Base-by-base conservation (phyloP, 2,329 filamentous ascomycete genomes). In the Ophiostoma populinum region DNA sequence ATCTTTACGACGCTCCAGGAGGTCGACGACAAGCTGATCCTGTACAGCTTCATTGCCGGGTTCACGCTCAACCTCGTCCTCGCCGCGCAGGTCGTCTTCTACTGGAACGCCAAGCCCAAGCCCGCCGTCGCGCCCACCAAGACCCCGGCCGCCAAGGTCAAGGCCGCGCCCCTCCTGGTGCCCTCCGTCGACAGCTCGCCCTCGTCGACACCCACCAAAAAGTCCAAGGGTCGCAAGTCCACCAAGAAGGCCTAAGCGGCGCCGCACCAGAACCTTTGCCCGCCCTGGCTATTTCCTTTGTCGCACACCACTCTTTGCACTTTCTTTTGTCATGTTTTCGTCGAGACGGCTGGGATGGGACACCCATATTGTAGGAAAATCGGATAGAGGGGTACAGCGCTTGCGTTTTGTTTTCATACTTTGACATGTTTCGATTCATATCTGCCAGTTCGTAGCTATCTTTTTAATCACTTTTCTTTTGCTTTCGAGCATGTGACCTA, bases 1-100 rank as follows among this genome's bases (percentile, higher is more conserved):
- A 92, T 98, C 61, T 98, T 94, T 58, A 98, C 90, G 21, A 98
- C 92, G 7, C 63, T 98, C 39, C 86, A 95, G 52, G 90, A 98
- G 63, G 90, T 98, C 40, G 80, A 92, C 54, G 90, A 98, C 57
- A 86, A 86, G 58, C 67, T 95, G 40, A 95, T 98, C 49, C 69
- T 98, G 18, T 95, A 92, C 59, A 80, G 86, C 34, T 95, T 92
- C 64, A 61, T 95, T 37, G 82, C 85, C 7, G 90, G 85, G 19
- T 94, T 94, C 54, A 59, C 65, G n/a, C 70, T 98, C 47, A 98
- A 98, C 57, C 65, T 75, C 39, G 68, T 98, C 38, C 65, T 98
- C 39, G 86, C 86, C 11, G 58, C 67, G 25, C 90, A 98, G 62
- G 90, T 98, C 79, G 52, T 92, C 19, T 92, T 86, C 59, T 95